Percentiles rank a stretch among this genome's conserved stretches.
These are phyloP conservation scores for Lepidium africanum DNA, from an alignment of 345 rosid species.

Conservation along the genomic window DNA sequence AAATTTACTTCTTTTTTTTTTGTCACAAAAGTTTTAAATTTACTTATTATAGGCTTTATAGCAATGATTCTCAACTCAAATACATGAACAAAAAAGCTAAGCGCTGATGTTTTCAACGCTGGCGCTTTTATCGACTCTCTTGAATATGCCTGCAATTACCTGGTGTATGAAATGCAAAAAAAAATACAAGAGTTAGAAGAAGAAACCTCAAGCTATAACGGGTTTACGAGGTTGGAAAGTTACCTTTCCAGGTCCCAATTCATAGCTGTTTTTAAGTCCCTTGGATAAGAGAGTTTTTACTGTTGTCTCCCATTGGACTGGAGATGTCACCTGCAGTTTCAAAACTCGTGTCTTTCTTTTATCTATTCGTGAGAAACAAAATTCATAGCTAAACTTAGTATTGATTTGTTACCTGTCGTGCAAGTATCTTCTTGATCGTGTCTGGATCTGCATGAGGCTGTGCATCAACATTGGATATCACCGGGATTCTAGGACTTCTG, in stretches of 20 bases:
- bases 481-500: constrained; percentile 80
- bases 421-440: constrained; percentile 79
- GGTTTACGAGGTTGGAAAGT: not conserved
- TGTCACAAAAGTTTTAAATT: not conserved
- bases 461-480: constrained; percentile 93
- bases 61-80: constrained; percentile 6
- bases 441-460: constrained; percentile 89
- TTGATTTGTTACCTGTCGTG: constrained; percentile 54
- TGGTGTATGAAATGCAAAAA: constrained; percentile 22
- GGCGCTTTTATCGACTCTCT: constrained; percentile 78
- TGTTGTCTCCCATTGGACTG: constrained; percentile 99
- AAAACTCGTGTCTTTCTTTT: not conserved
- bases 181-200: not conserved
- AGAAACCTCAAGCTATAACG: not conserved
- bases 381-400: not conserved
- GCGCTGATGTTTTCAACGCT: constrained; percentile 69
- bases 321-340: constrained; percentile 74
- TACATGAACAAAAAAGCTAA: constrained; percentile 11
- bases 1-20: not conserved
- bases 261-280: constrained; percentile 78
- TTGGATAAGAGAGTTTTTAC: constrained; percentile 62
- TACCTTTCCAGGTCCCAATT: constrained; percentile 99
- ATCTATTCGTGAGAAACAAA: not conserved
- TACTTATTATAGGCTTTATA: not conserved
- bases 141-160: constrained; percentile 96